These are phyloP conservation scores for Dendrobium officinale DNA, from an alignment of 106 monocot genomes.

Conservation along the genomic window DNA sequence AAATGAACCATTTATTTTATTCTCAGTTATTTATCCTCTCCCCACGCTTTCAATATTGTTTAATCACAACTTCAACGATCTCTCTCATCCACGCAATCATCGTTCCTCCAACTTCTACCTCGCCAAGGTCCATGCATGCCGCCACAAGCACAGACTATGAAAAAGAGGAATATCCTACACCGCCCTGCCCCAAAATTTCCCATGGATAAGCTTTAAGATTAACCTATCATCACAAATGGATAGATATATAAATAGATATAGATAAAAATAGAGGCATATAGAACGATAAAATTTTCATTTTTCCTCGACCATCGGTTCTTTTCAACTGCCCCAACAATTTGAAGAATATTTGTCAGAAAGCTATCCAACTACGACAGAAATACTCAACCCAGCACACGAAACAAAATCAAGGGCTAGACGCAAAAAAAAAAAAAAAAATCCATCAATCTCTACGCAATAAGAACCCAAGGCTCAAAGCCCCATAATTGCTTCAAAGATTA, in stretches of 20 bases:
- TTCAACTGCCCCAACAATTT: background rate
- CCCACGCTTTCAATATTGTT: background rate
- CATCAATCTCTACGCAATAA: background rate
- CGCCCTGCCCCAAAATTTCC: background rate
- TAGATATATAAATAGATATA: background rate
- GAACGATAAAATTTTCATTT: background rate
- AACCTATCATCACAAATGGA: background rate
- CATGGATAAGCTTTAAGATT: background rate
- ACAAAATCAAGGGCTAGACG: no score
- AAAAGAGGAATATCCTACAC: background rate
- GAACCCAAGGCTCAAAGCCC: background rate
- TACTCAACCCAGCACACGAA: no score
- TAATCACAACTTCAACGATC: background rate
- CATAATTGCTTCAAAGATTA: background rate
- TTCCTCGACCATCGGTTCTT: background rate
- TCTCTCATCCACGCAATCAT: background rate
- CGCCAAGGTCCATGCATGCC: background rate
- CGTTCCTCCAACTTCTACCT: background rate
- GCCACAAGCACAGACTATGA: background rate
- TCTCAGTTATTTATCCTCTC: background rate
- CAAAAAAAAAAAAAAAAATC: background rate
- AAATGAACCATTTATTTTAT: background rate
- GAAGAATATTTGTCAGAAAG: background rate
- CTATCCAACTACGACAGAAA: no score
- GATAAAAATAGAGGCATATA: background rate